phyloP scores from a whole-genome alignment of 495 filamentous ascomycete genomes.

The Chaetomium cochliodes region DNA sequence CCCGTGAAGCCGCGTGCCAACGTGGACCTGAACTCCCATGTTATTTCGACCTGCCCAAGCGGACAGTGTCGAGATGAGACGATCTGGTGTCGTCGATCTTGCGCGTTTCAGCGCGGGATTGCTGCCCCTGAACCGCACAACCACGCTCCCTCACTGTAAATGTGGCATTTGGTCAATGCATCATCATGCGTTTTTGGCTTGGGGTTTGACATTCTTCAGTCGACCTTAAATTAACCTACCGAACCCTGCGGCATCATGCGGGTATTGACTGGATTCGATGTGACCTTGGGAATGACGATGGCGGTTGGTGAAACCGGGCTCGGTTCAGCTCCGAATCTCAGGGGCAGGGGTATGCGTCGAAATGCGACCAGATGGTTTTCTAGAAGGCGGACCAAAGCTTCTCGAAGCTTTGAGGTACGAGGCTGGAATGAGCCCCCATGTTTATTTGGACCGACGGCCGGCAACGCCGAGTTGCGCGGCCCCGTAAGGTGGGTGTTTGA shows the following conservation, averaged over 20 bases:
- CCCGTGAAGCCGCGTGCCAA: not conserved
- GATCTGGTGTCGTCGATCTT: constrained; percentile 7
- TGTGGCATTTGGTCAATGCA: not conserved
- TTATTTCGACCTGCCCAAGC: not conserved
- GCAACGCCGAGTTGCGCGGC: not conserved
- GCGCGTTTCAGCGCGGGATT: constrained; percentile 4
- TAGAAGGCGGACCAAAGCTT: not conserved
- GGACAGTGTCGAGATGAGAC: not conserved
- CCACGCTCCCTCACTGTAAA: not conserved
- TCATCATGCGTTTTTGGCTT: constrained; percentile 1
- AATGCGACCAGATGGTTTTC: not conserved
- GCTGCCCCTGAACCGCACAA: constrained; percentile 11
- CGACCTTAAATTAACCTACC: no score
- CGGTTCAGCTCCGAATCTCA: not conserved
- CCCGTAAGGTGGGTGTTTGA: not conserved
- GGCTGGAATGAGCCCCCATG: not conserved
- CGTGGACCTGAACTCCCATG: not conserved
- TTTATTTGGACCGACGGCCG: not conserved
- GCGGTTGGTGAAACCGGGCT: constrained; percentile 6
- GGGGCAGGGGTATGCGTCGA: not conserved
- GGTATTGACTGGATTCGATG: not conserved
- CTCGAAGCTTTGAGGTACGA: not conserved
- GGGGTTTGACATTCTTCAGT: not conserved
- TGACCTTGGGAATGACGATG: no score
- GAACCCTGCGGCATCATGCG: constrained; percentile 2